Evolutionary conservation across 2,329 filamentous ascomycete species (phyloP), one percentile per base, ranked within the genome.

Genomic region (Orbilia brochopaga): DNA sequence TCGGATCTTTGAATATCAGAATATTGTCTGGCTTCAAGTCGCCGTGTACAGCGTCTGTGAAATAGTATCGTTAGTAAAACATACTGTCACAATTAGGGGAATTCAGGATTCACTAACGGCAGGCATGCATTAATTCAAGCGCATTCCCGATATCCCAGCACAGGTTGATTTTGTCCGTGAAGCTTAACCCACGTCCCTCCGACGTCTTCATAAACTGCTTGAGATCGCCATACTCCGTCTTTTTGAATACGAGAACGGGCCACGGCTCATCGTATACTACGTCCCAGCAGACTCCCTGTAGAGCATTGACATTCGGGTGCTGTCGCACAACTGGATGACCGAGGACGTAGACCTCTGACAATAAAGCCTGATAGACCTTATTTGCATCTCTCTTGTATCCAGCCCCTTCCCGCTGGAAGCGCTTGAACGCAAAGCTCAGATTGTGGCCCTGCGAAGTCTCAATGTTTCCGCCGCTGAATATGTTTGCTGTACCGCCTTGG

Each of bases 21-120:
- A 63, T 21, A 48, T 63, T 63, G 10, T 63, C 51, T 6, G 60
- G 60, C 17, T 63, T 63, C 1, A 63, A n/a, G 48, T 63, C 60
- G 7, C 60, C 60, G 27, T 63, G 60, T 15, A 63, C 35, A 17
- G 40, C 37, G 17, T 63, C 60, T 56, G 15, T 21, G 17, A 21
- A 10, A 19, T 21, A 10, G 15, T 6, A 2, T 19, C 11, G 17
- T 57, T 21, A 24, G 30, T 17, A 7, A 42, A n/a, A n/a, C n/a
- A 21, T 35, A 37, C 17, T 15, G 11, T 4, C 23, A 10, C n/a
- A 27, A 44, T 44, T 44, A 44, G 21, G 7, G n/a, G 21, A 44
- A 24, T 23, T 44, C 1, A 13, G 11, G 13, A 4, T n/a, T 21
- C 15, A 50, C 60, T 56, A 32, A 56, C 52, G 7, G 51, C 52